Evolutionary conservation across 441 rosid species (phyloP).

Genomic region (Gossypium davidsonii): DNA sequence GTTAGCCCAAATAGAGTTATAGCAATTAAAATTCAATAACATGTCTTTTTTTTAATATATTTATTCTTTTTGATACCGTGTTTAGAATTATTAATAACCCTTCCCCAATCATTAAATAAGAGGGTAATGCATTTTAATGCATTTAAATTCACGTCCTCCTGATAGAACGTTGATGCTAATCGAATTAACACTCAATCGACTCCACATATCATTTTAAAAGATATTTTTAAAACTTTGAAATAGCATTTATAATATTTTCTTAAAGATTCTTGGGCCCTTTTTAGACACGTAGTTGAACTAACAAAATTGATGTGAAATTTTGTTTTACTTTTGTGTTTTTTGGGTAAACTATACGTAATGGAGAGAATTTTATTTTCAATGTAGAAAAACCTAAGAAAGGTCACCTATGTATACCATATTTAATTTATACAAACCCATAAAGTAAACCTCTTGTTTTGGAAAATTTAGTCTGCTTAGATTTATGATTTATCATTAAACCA

Average conservation of each 20-base stretch:
- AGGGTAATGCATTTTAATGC: not conserved
- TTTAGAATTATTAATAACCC: rapidly evolving
- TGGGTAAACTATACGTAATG: no score
- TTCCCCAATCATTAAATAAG: no score
- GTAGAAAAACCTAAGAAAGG: not conserved
- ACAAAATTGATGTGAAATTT: no score
- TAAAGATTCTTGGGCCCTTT: not conserved
- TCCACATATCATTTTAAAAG: no score
- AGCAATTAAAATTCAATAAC: not conserved
- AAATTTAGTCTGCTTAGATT: not conserved
- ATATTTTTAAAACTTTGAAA: no score
- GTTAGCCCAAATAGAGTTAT: not conserved
- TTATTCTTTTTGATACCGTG: rapidly evolving
- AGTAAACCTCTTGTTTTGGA: not conserved
- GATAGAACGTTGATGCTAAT: no score
- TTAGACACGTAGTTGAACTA: not conserved
- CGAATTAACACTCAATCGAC: no score
- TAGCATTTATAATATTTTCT: no score
- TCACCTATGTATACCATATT: not conserved
- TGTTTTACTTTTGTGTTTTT: no score
- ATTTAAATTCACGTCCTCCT: rapidly evolving
- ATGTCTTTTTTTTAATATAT: no score
- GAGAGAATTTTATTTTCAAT: no score
- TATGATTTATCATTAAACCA: not conserved
- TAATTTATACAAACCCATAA: no score